phyloP scores from a whole-genome alignment of 2,329 filamentous ascomycete species.

The Pyrenochaeta sp. region DNA sequence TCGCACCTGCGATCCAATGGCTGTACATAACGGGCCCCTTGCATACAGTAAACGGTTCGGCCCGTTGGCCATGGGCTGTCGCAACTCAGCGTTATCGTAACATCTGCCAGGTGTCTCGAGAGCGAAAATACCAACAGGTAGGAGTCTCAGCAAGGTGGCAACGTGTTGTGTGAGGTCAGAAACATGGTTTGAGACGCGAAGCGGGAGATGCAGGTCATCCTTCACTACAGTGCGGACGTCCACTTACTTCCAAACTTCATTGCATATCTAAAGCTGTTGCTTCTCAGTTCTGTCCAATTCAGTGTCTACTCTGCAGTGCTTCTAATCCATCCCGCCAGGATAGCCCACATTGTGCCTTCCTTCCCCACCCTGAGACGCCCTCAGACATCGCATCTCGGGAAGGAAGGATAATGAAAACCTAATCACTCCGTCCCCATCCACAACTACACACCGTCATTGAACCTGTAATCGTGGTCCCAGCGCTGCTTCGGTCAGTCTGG shows the following conservation, averaged over 20 bases:
- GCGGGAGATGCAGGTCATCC: too few relatives aligned
- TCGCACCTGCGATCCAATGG: background rate
- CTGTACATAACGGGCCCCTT: background rate
- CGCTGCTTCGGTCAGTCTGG: constrained; percentile 26
- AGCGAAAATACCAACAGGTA: background rate
- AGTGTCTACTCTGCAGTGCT: too few relatives aligned
- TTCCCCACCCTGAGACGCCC: background rate
- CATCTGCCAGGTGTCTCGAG: background rate
- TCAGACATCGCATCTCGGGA: background rate
- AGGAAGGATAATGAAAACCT: background rate
- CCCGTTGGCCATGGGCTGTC: background rate
- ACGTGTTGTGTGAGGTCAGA: background rate
- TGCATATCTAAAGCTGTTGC: background rate
- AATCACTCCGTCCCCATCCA: background rate
- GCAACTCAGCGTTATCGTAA: background rate
- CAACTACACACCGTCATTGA: constrained; percentile 38
- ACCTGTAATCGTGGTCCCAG: constrained; percentile 45
- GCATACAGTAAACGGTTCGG: constrained; percentile 1
- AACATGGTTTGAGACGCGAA: background rate
- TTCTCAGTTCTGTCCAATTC: background rate
- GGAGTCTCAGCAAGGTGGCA: background rate
- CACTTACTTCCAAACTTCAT: background rate
- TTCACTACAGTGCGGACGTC: background rate
- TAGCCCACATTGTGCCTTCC: background rate
- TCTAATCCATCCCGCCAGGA: too few relatives aligned